Conservation (phyloP, 192 early-diverging fungal genomes). For the Coemansia sp. region DNA sequence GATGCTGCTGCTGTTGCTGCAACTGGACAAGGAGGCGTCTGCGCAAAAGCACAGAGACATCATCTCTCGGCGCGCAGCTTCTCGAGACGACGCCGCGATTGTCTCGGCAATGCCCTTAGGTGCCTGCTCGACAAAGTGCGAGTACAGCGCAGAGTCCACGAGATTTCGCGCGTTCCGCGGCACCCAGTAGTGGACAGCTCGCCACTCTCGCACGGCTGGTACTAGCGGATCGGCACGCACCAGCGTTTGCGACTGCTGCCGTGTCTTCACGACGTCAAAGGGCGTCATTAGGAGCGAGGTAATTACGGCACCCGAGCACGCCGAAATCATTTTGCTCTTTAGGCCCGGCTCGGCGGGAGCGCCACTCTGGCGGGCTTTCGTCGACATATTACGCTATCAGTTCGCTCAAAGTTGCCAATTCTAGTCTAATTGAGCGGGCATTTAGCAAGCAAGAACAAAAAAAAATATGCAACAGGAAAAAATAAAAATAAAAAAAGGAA, state of each 20-base stretch:
- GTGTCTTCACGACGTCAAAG: conserved; percentile 37
- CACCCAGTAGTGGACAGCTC: conserved; percentile 19
- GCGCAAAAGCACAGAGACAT: conserved; percentile 30
- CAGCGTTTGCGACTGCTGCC: conserved; percentile 40
- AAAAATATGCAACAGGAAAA: not conserved
- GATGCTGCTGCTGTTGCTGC: no score
- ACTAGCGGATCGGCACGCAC: conserved; percentile 29
- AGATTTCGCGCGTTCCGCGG: conserved; percentile 27
- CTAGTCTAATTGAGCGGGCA: not conserved
- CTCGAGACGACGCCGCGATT: not conserved
- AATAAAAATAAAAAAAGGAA: not conserved
- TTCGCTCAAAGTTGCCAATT: not conserved
- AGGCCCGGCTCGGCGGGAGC: conserved; percentile 19
- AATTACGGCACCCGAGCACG: conserved; percentile 78
- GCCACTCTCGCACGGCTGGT: conserved; percentile 34
- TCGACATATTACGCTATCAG: conserved; percentile 2
- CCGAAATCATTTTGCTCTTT: conserved; percentile 71
- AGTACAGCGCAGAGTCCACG: conserved; percentile 20
- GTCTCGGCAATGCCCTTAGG: not conserved
- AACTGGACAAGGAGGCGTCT: not conserved
- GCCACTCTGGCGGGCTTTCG: not conserved
- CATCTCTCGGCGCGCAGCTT: not conserved
- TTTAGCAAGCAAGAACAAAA: not conserved
- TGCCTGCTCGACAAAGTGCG: not conserved
- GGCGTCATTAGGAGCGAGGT: conserved; percentile 69